Conservation (phyloP, 2,329 filamentous ascomycete species). For the Xylaria multiplex region DNA sequence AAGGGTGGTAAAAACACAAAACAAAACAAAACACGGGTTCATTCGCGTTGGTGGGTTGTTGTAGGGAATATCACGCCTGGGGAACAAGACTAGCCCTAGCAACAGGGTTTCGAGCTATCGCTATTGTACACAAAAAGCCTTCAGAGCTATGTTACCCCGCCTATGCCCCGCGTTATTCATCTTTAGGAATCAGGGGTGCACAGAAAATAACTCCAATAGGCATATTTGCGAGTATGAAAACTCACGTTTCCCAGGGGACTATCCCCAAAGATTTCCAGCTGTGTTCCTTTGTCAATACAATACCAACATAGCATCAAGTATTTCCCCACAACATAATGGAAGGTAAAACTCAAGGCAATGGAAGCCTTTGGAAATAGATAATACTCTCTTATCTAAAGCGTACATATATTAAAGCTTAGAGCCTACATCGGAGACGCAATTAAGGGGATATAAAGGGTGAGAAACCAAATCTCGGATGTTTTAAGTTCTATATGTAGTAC, state of each 20-base stretch:
- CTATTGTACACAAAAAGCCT: neutral
- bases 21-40: neutral
- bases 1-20: neutral
- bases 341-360: neutral
- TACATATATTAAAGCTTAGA: neutral
- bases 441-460: neutral
- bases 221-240: neutral
- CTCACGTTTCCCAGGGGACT: neutral
- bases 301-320: neutral
- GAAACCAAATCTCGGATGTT: neutral
- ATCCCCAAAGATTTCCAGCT: neutral
- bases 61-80: neutral
- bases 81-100: constrained; percentile 1
- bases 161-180: neutral
- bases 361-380: neutral
- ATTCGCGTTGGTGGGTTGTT: neutral
- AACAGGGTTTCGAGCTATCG: neutral
- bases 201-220: neutral
- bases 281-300: neutral
- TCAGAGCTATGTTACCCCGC: constrained; percentile 8
- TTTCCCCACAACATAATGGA: neutral
- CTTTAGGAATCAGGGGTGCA: neutral
- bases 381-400: neutral
- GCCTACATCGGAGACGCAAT: neutral
- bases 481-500: neutral